Evolutionary conservation across 495 filamentous ascomycete species (phyloP), one percentile per base, ranked within the genome.

Genomic region (Penicillium ochrochloron): DNA sequence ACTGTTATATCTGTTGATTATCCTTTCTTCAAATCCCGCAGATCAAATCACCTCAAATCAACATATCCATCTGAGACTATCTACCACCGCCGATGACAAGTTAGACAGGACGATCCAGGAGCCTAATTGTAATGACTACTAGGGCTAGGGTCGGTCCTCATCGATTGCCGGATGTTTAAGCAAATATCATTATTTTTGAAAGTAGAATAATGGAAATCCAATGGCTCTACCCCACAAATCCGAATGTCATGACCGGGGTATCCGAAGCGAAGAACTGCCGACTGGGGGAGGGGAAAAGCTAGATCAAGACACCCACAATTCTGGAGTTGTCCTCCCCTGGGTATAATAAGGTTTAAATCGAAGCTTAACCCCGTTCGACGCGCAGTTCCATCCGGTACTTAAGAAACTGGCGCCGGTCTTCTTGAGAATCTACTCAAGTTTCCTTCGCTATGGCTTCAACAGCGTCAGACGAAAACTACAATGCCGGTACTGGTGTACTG

Each of bases 281-380:
- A 44, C 41, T 8, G 41, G n/a, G 41, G 41, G 41, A 44, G 5
- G 14, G 41, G 7, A n/a, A 44, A 44, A 44, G 41, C 17, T 44
- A 44, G 41, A 44, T 9, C 7, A 44, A n/a, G 17, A 44, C 17
- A n/a, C 41, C 5, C 41, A 44, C 41, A 42, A 42, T 42, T 42
- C 15, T 42, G 15, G 39, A n/a, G n/a, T n/a, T n/a, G n/a, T n/a
- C n/a, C n/a, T n/a, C 39, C 39, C 15, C 17, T 5, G 15, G 4
- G 39, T 17, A 44, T 19, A 44, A 44, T 19, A 44, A 44, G 41
- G 41, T 44, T 44, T 44, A 44, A n/a, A 44, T 44, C 41, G 41
- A 44, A 44, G 14, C 17, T 44, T 44, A 44, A 44, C 17, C 41
- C 39, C 41, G 41, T 44, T n/a, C 5, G 4, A 19, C 7, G 41